Conservation (phyloP, 352 stramenopile species). For the Phytopythium montanum region DNA sequence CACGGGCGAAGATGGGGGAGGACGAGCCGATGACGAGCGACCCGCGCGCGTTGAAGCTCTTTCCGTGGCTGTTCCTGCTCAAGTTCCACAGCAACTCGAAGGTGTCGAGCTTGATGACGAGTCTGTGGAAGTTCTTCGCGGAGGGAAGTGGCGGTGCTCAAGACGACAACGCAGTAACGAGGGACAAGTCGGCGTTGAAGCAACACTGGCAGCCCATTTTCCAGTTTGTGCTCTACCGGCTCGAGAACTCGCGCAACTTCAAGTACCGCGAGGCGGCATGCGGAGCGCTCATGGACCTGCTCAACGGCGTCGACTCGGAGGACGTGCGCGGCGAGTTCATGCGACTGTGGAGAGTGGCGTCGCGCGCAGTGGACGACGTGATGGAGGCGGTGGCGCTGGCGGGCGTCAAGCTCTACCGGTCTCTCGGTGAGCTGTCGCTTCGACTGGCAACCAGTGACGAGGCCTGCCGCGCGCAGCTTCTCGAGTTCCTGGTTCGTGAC, state of each 20-base stretch:
- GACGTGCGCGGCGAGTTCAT: slow-evolving; percentile 47
- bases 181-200: slow-evolving; percentile 46
- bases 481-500: slow-evolving; percentile 62
- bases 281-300: slow-evolving; percentile 51
- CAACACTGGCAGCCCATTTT: slow-evolving; percentile 55
- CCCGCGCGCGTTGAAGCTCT: slow-evolving; percentile 24
- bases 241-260: slow-evolving; percentile 71
- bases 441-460: slow-evolving; percentile 52
- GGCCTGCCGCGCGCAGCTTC: slow-evolving; percentile 39
- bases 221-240: slow-evolving; percentile 46
- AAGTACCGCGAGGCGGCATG: slow-evolving; percentile 80
- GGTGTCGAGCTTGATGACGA: slow-evolving; percentile 57
- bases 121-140: slow-evolving; percentile 58
- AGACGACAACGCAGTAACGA: background rate
- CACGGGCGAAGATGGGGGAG: slow-evolving; percentile 40
- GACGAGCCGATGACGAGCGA: slow-evolving; percentile 18
- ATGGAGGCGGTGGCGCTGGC: slow-evolving; percentile 61
- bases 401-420: slow-evolving; percentile 74
- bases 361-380: slow-evolving; percentile 75
- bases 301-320: slow-evolving; percentile 48
- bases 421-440: slow-evolving; percentile 68
- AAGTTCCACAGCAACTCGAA: slow-evolving; percentile 75
- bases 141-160: slow-evolving; percentile 17
- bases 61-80: slow-evolving; percentile 74
- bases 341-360: slow-evolving; percentile 60